Base-by-base conservation (phyloP, 495 filamentous ascomycete species). In the Chaetomium fimeti region DNA sequence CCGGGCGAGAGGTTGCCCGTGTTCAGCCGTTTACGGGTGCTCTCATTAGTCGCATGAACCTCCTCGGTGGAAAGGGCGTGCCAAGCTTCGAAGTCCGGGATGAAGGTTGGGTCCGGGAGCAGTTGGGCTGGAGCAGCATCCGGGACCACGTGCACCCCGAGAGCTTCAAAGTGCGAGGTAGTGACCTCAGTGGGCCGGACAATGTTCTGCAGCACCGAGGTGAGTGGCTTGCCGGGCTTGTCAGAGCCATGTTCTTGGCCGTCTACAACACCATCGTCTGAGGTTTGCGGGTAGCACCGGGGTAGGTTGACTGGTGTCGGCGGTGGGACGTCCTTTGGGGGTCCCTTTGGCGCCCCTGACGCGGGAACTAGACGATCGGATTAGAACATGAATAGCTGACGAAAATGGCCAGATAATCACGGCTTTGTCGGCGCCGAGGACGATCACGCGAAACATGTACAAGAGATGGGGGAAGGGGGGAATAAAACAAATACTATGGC, bases 231-330 rank as follows among this genome's bases (percentile, higher is more conserved):
- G 29, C 60, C 15, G 57, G 71, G 64, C 38, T 55, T 63, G 65
- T 42, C 48, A 56, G 57, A 47, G 54, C 60, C 29, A 27, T 47
- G 64, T 25, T 48, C 40, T 20, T 24, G 60, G 22, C 36, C 20
- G 16, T 5, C 40, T 25, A 65, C 28, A 9, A 36, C 60, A 24
- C 62, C 67, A 7, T 63, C 48, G 42, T 67, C 64, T 0, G 63
- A 65, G 49, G 57, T 62, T 61, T 74, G 72, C 16, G 81, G 79
- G 28, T 68, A 69, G 65, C 72, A 82, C 43, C 73, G 71, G 52
- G 82, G 82, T 51, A 85, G 78, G 66, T 73, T 77, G 68, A 85
- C 69, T 43, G 80, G 81, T n/a, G 80, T 83, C n/a, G 81, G 76
- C 28, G 80, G 79, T 27, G 78, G 80, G n/a, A 82, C 76, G 36